phyloP scores from a whole-genome alignment of 2,329 filamentous ascomycete genomes.

The Sporothrix curviconia region DNA sequence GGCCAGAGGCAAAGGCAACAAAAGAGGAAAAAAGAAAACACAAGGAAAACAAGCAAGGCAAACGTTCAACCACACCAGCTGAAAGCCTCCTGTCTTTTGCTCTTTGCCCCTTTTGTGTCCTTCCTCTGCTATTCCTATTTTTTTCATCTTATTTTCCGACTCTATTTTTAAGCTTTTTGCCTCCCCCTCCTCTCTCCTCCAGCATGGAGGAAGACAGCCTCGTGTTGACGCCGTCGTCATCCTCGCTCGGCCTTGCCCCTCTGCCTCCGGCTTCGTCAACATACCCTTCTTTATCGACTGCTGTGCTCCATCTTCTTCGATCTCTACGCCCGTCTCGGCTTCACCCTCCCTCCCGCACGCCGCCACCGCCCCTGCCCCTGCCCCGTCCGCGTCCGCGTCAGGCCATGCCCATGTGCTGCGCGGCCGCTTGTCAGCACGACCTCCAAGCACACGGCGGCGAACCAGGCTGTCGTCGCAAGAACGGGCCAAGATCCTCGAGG shows the following conservation, averaged over 20 bases:
- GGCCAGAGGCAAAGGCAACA: neutral
- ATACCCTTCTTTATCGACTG: no score
- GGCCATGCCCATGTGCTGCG: neutral
- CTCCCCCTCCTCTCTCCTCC: neutral
- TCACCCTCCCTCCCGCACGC: neutral
- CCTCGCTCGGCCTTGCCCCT: neutral
- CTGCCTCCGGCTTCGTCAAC: no score
- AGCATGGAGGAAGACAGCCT: neutral
- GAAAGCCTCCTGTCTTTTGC: neutral
- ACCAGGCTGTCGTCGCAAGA: slow-evolving; percentile 22
- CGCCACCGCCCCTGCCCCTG: neutral
- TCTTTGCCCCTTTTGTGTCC: neutral
- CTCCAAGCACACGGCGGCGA: slow-evolving; percentile 13
- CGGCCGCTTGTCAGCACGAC: neutral
- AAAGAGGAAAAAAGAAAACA: neutral
- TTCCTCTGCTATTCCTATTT: neutral
- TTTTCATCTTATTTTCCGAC: neutral
- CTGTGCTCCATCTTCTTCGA: no score
- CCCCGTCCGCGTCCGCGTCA: neutral
- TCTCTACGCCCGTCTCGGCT: no score
- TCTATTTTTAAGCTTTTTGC: neutral
- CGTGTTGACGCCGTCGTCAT: neutral
- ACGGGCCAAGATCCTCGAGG: slow-evolving; percentile 22
- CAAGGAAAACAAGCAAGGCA: neutral
- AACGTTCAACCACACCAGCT: slow-evolving; percentile 1